Base-by-base conservation (phyloP, 495 filamentous ascomycete species). In the Xylaria castorea region DNA sequence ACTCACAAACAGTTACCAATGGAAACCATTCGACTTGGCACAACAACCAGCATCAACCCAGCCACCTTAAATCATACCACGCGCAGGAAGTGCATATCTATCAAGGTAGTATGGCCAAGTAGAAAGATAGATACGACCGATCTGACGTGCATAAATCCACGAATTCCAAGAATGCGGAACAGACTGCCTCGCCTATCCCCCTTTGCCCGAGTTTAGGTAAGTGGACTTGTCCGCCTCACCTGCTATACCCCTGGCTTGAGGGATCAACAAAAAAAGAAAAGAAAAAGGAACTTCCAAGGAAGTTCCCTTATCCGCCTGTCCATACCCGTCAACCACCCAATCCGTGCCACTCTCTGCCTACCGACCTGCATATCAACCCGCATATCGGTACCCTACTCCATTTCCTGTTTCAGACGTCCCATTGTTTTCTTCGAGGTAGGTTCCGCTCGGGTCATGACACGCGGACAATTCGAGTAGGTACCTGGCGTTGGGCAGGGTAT, bases 361-460 rank as follows among this genome's bases (percentile, higher is more conserved):
- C 61, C 61, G 61, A 64, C 61, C 61, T 64, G 61, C 61, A 64
- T 64, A 64, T 64, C 61, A 44, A 64, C 61, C 61, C 22, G 61
- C 61, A 64, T 64, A 64, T 64, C 61, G 38, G 22, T 64, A 64
- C 38, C 18, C 58, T 61, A 22, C 58, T 22, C 58, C 58, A 61
- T 61, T 61, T 61, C 58, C 58, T 38, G 58, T 61, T 61, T 61
- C 58, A 61, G 58, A 61, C 58, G 20, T 11, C n/a, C 58, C 58
- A 61, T 61, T 61, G 20, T 61, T 61, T 38, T 61, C 34, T 61
- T 22, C n/a, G 58, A 61, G 34, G 58, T 38, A 61, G 18, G 58
- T 40, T 61, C 58, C 58, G 58, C 58, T 61, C 32, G 58, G 58
- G 58, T 38, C 11, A 38, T 20, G 25, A 40, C 58, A 38, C 58